phyloP scores from a whole-genome alignment of 306 rosid species.

The Casuarina cunninghamiana region DNA sequence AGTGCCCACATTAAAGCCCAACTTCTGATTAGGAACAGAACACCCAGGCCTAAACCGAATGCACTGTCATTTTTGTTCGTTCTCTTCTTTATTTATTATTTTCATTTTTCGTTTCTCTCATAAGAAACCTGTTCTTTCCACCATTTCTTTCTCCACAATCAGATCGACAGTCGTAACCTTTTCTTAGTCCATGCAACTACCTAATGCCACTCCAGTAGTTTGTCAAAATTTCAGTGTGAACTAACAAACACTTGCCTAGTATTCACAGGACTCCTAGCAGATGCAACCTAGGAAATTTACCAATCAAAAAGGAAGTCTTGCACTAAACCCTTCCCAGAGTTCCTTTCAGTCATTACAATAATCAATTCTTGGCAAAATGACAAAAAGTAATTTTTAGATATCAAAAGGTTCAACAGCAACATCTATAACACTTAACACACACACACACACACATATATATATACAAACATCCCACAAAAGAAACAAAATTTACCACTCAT shows the following conservation, averaged over 20 bases:
- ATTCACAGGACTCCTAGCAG: background rate
- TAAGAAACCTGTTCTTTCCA: background rate
- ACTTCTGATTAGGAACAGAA: background rate
- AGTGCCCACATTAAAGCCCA: background rate
- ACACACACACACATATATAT: background rate
- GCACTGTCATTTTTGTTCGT: too few species aligned
- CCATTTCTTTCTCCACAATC: background rate
- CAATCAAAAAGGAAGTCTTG: background rate
- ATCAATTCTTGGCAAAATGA: background rate
- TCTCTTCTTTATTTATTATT: background rate
- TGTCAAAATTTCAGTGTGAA: background rate
- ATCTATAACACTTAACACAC: background rate
- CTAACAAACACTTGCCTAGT: background rate
- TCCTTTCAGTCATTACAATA: background rate
- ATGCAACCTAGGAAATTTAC: background rate
- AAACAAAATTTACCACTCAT: background rate
- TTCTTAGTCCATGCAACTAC: background rate
- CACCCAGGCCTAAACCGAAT: background rate
- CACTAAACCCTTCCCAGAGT: background rate
- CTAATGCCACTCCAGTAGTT: background rate
- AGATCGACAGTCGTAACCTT: background rate
- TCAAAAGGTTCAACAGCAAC: background rate
- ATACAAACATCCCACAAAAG: background rate
- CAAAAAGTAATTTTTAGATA: background rate
- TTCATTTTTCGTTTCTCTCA: too few species aligned